Evolutionary conservation across 2,329 filamentous ascomycete genomes (phyloP), one percentile per base, ranked within the genome.

Genomic region (Stagonosporopsis vannaccii): DNA sequence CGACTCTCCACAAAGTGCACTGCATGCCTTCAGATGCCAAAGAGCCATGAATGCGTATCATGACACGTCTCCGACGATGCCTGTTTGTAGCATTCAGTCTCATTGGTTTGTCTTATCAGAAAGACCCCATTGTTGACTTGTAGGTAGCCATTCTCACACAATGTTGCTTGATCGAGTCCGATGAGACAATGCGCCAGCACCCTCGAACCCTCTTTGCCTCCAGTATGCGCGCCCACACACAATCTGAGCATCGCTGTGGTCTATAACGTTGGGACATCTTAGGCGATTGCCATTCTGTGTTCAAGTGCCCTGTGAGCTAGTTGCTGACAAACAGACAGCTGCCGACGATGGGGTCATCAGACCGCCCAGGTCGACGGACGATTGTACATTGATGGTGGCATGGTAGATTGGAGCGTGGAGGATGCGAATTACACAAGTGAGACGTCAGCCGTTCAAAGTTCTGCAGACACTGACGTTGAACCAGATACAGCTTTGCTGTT

Each of bases 361-460:
- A 85, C 84, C 7, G 80, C 86, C 6, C 77, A 87, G 9, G 79
- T 89, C 41, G 84, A 87, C 67, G 73, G 81, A 37, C 82, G 79
- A 59, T 74, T 89, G 19, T 89, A 85, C 67, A 84, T 89, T 48
- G 85, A 89, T 65, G 86, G 86, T 33, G 86, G 86, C 4, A 75
- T 83, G 50, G 68, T 87, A 25, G 82, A 84, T 63, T 87, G 82
- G 73, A 83, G 80, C 61, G 79, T 82, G 1, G 71, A 82, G n/a
- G 70, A 78, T 2, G 30, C 20, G 15, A 58, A 58, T 60, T 82
- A 83, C 62, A 82, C 84, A 25, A 87, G 84, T 86, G 45, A 53
- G 48, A 32, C 3, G 9, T 25, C 22, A 17, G 6, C 8, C 13
- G 7, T 22, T 37, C 28, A 20, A 8, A 12, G 6, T 7, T 19